phyloP scores from a whole-genome alignment of 1,284 basidiomycete genomes.

The Prillingera fragicola region DNA sequence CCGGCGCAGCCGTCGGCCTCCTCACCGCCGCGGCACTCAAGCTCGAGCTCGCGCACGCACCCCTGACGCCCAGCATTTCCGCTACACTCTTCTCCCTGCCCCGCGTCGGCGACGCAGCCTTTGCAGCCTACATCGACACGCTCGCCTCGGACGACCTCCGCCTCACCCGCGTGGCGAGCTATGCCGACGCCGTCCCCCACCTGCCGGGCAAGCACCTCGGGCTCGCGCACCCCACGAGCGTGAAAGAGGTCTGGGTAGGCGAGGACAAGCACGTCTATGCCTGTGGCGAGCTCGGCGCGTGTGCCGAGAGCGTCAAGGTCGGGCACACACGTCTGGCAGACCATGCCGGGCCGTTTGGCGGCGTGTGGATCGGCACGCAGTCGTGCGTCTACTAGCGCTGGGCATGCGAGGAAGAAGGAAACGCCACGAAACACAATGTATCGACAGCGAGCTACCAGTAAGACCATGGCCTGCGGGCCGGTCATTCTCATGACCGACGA shows the following conservation, averaged over 20 bases:
- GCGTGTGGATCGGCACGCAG: background rate
- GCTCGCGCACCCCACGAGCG: slow-evolving; percentile 21
- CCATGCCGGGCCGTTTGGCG: background rate
- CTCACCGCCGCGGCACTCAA: slow-evolving; percentile 24
- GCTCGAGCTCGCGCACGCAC: slow-evolving; percentile 13
- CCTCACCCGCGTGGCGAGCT: slow-evolving; percentile 24
- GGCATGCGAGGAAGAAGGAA: too few relatives aligned
- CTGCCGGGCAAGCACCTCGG: slow-evolving; percentile 24
- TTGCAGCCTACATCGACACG: slow-evolving; percentile 24
- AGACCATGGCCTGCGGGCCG: too few relatives aligned
- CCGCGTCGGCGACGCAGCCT: slow-evolving; percentile 25
- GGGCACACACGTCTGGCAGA: background rate
- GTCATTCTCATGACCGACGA: too few relatives aligned
- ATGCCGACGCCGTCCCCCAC: slow-evolving; percentile 28
- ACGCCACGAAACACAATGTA: too few relatives aligned
- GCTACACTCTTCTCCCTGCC: slow-evolving; percentile 26
- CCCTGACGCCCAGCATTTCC: slow-evolving; percentile 12
- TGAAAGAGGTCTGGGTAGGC: background rate
- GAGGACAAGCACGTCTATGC: background rate
- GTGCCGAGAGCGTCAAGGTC: background rate
- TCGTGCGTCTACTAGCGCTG: too few relatives aligned
- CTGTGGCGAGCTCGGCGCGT: background rate
- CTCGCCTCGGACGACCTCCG: slow-evolving; percentile 8
- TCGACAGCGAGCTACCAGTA: too few relatives aligned
- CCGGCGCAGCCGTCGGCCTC: slow-evolving; percentile 26